These are phyloP conservation scores for Leccinum ochraceum DNA, from an alignment of 768 basidiomycete genomes.

Conservation along the genomic window DNA sequence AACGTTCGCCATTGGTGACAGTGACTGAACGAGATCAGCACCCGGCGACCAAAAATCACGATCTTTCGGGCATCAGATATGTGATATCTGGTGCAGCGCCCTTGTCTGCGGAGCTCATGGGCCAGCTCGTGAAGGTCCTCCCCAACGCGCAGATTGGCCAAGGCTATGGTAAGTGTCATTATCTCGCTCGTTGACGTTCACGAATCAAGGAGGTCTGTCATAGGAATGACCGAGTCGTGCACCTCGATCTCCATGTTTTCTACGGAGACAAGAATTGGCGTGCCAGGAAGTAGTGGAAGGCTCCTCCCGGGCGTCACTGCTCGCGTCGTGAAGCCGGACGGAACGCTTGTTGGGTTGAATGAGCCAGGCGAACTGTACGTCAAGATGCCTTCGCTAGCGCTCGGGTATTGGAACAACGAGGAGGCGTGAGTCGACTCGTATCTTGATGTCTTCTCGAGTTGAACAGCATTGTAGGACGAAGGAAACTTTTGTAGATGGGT, in stretches of 20 bases:
- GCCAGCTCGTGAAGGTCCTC: constrained; percentile 43
- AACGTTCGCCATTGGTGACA: background rate
- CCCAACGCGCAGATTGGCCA: constrained; percentile 66
- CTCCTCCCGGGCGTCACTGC: constrained; percentile 55
- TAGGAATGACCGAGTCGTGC: constrained; percentile 69
- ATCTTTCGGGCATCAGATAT: constrained; percentile 53
- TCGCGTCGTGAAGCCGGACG: constrained; percentile 58
- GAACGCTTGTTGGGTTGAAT: constrained; percentile 51
- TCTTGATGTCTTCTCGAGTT: background rate
- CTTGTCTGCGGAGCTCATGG: constrained; percentile 55
- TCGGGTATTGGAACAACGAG: constrained; percentile 53
- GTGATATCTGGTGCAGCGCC: constrained; percentile 65
- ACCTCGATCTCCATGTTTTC: constrained; percentile 54
- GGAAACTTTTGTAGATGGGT: constrained; percentile 72
- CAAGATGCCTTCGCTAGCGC: constrained; percentile 40
- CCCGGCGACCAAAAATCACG: constrained; percentile 48
- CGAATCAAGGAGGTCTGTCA: background rate
- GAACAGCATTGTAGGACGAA: constrained; percentile 46
- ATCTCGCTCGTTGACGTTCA: background rate
- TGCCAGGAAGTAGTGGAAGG: constrained; percentile 51
- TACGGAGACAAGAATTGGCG: constrained; percentile 47
- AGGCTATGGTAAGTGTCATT: constrained; percentile 50
- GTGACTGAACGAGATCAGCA: constrained; percentile 38
- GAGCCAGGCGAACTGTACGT: constrained; percentile 64
- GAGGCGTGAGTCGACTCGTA: constrained; percentile 51